Evolutionary conservation across 2,329 filamentous ascomycete genomes (phyloP).

Genomic region (Cladosporium sp.): DNA sequence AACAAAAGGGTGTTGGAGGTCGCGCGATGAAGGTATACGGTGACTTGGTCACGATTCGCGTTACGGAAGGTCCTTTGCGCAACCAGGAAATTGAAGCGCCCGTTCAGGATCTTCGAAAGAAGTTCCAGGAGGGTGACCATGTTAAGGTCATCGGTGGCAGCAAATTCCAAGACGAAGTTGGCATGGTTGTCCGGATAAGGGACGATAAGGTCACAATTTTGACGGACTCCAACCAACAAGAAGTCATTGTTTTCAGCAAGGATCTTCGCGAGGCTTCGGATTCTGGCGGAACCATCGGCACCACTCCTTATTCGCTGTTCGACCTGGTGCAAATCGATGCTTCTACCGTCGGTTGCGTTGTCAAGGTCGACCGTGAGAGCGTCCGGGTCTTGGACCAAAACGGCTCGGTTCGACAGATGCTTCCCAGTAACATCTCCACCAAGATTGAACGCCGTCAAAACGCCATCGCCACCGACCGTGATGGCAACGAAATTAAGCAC

Average conservation of each 20-base stretch:
- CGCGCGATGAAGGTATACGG: slow-evolving; percentile 80
- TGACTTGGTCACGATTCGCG: slow-evolving; percentile 85
- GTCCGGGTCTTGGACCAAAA: slow-evolving; percentile 88
- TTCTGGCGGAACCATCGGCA: slow-evolving; percentile 75
- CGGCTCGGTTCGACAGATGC: slow-evolving; percentile 72
- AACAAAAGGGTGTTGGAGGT: slow-evolving; percentile 87
- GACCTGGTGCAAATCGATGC: slow-evolving; percentile 93
- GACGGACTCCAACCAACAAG: slow-evolving; percentile 85
- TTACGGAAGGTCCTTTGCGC: slow-evolving; percentile 70
- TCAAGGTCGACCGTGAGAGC: slow-evolving; percentile 93
- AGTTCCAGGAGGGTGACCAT: slow-evolving; percentile 89
- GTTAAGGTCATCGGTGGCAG: slow-evolving; percentile 98
- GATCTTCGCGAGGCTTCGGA: slow-evolving; percentile 91
- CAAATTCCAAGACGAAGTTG: slow-evolving; percentile 89
- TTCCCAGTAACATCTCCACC: slow-evolving; percentile 89
- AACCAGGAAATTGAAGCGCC: slow-evolving; percentile 90
- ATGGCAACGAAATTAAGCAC: slow-evolving; percentile 84
- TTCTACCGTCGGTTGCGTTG: slow-evolving; percentile 85
- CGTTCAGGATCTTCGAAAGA: slow-evolving; percentile 84
- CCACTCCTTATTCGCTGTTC: slow-evolving; percentile 88
- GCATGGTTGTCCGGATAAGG: slow-evolving; percentile 91
- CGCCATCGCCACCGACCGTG: slow-evolving; percentile 86
- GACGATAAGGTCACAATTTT: slow-evolving; percentile 90
- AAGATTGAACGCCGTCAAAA: slow-evolving; percentile 73
- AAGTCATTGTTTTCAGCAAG: slow-evolving; percentile 97